These are phyloP conservation scores for Corylus americana DNA, from an alignment of 306 rosid species.

Conservation along the genomic window DNA sequence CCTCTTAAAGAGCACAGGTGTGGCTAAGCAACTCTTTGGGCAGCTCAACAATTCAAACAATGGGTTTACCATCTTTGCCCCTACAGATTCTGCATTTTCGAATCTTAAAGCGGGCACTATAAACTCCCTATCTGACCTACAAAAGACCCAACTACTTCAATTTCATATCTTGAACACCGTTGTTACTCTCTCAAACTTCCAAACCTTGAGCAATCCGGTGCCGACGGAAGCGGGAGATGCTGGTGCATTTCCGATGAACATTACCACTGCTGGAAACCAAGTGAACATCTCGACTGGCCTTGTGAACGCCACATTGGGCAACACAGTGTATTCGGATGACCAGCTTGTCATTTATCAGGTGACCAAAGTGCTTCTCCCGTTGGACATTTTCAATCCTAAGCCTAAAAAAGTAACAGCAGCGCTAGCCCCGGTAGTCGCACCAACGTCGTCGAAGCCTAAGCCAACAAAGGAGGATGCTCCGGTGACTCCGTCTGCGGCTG, in stretches of 20 bases:
- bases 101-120: conserved; percentile 64
- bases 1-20: conserved; percentile 54
- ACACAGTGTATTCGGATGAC: conserved; percentile 53
- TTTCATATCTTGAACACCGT: conserved; percentile 55
- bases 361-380: conserved; percentile 64
- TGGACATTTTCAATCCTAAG: conserved; percentile 43
- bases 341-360: conserved; percentile 58
- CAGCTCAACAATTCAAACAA: conserved; percentile 53
- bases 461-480: too few species aligned
- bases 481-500: too few species aligned
- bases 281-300: conserved; percentile 68
- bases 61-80: conserved; percentile 63
- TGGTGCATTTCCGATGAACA: conserved; percentile 51
- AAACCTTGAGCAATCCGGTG: conserved; percentile 73
- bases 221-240: conserved; percentile 64
- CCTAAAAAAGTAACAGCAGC: conserved; percentile 43
- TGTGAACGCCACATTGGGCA: conserved; percentile 58
- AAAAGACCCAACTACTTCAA: conserved; percentile 60
- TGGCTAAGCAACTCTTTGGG: conserved; percentile 46
- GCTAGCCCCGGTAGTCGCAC: neutral
- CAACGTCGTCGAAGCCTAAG: conserved; percentile 6
- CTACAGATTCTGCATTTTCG: conserved; percentile 56
- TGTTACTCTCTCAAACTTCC: conserved; percentile 50
- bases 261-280: conserved; percentile 53
- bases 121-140: conserved; percentile 51